Percentiles rank a stretch among this genome's conserved stretches.
These are phyloP conservation scores for Eucalyptus grandis DNA, from an alignment of 345 rosid genomes.

Conservation along the genomic window DNA sequence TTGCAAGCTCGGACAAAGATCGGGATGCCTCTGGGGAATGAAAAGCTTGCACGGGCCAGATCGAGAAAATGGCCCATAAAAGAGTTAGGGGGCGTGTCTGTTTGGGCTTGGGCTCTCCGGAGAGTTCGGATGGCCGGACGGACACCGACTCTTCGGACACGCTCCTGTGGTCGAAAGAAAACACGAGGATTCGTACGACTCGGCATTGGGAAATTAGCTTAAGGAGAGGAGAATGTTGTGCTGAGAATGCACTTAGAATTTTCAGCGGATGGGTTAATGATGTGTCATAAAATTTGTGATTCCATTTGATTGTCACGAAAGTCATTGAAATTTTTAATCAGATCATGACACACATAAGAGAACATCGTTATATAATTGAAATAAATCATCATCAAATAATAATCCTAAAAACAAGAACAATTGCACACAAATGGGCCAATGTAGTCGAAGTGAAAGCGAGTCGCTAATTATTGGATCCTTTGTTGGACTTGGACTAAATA, in stretches of 20 bases:
- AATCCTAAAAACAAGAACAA: neutral
- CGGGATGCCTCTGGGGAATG: neutral
- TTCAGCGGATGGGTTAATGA: neutral
- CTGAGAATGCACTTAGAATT: neutral
- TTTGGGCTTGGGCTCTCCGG: neutral
- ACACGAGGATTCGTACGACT: neutral
- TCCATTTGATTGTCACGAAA: neutral
- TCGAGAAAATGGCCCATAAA: neutral
- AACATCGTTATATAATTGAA: neutral
- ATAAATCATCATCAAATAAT: neutral
- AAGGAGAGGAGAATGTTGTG: neutral
- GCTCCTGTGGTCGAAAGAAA: neutral
- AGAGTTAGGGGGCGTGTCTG: neutral
- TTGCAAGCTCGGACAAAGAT: neutral
- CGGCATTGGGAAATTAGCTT: neutral
- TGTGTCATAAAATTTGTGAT: neutral
- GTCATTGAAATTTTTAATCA: neutral
- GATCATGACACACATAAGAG: accelerated
- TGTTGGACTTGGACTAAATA: neutral
- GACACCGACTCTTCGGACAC: neutral
- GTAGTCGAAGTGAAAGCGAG: neutral
- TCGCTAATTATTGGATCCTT: neutral
- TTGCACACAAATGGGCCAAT: neutral
- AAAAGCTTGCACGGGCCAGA: neutral
- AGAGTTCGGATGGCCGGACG: neutral